A percentile compares a stretch with the other conserved stretches of the same genome.
Conservation (phyloP, 2,329 filamentous ascomycete genomes). For the Rutstroemia sp. region DNA sequence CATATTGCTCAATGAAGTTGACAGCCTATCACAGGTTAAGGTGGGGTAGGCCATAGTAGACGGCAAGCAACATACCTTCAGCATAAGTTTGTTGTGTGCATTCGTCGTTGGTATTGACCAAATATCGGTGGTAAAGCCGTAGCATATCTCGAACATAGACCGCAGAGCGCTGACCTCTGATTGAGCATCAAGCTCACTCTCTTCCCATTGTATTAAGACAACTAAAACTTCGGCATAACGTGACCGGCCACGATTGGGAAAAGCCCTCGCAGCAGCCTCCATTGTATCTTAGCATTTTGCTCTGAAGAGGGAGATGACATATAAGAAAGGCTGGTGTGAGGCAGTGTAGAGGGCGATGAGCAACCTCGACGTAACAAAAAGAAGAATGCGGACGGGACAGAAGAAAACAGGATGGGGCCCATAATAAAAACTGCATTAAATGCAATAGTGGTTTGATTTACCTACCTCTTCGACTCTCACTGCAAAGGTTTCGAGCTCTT, state of each 20-base stretch:
- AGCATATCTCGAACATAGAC: slow-evolving; percentile 15
- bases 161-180: slow-evolving; percentile 17
- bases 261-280: slow-evolving; percentile 19
- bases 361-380: slow-evolving; percentile 1
- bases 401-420: slow-evolving; percentile 1
- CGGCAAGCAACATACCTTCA: slow-evolving; percentile 8
- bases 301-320: background rate
- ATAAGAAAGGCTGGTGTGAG: background rate
- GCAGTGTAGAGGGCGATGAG: background rate
- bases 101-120: slow-evolving; percentile 21
- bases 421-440: slow-evolving; percentile 3
- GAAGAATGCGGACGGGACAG: background rate
- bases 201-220: slow-evolving; percentile 20
- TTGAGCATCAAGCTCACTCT: slow-evolving; percentile 15
- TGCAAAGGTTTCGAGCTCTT: slow-evolving; percentile 12
- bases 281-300: slow-evolving; percentile 10
- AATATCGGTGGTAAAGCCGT: slow-evolving; percentile 19
- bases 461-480: slow-evolving; percentile 11
- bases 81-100: slow-evolving; percentile 20
- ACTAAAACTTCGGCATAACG: slow-evolving; percentile 20
- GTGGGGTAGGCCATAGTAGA: background rate
- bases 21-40: slow-evolving; percentile 12
- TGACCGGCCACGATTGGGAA: slow-evolving; percentile 18
- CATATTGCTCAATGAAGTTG: slow-evolving; percentile 17
- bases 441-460: background rate